Evolutionary conservation across 2,329 filamentous ascomycete species (phyloP), one percentile per base, ranked within the genome.

Genomic region (Cladosporium oxysporum): DNA sequence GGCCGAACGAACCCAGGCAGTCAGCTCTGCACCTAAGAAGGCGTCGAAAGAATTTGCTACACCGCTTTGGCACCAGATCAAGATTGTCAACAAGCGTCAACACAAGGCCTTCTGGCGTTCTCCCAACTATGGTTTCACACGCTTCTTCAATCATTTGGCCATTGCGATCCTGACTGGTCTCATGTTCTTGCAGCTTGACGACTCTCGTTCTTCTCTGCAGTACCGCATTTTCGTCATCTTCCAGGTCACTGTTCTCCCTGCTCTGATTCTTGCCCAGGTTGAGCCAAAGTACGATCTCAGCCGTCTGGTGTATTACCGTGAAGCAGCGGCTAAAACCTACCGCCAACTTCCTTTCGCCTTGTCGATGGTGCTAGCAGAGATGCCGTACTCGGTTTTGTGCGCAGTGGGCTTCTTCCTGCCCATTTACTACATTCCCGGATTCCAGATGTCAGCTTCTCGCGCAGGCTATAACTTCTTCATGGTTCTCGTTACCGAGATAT

Each of bases 391-490:
- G 47, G 81, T 96, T 18, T 78, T 97, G 55, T 96, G 92, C 76
- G 89, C 91, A 0, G 87, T 95, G 10, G 83, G 81, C 65, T 96
- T 96, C 83, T 97, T 91, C 83, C 74, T 96, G 1, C 91, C 90
- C 0, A 78, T 96, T 3, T 96, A 96, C 83, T 96, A 90, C 78
- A 90, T 95, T 75, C 91, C 92, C 0, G 91, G 91, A 0, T 87
- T 96, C 76, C 86, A 89, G 71, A 73, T 77, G 3, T 84, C 84
- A 0, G 79, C 87, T 0, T 84, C 82, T 1, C 86, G 91, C 5
- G 91, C 92, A 0, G 93, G 92, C 0, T 95, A 93, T 78, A 91
- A 94, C 76, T 96, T 96, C 84, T 82, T 96, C 75, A 92, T 96
- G 80, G 80, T 96, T 4, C 83, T 96, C 63, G 84, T 94, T 72